phyloP scores from a whole-genome alignment of 495 filamentous ascomycete genomes.

The Niebla homalea region DNA sequence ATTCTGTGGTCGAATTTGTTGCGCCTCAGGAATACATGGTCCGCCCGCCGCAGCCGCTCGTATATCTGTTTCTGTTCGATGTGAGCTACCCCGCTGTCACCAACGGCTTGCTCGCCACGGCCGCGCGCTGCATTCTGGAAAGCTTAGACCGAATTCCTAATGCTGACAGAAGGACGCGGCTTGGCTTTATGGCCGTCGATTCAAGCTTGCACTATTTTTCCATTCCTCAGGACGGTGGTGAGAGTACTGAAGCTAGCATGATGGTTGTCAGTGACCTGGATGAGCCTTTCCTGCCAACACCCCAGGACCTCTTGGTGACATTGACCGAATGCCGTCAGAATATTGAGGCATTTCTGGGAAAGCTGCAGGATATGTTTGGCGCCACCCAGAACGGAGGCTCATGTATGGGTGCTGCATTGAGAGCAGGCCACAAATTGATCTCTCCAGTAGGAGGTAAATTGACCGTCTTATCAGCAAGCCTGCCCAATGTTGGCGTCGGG shows the following conservation, averaged over 20 bases:
- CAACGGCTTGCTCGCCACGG: conserved; percentile 87
- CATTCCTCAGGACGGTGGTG: conserved; percentile 75
- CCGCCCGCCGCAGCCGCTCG: conserved; percentile 85
- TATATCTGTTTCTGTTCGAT: conserved; percentile 96
- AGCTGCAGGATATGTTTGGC: conserved; percentile 93
- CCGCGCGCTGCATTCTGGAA: conserved; percentile 84
- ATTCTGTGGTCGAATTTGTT: conserved; percentile 90
- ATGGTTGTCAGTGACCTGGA: conserved; percentile 92
- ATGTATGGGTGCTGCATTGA: conserved; percentile 84
- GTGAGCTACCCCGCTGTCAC: conserved; percentile 88
- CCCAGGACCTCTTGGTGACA: conserved; percentile 83
- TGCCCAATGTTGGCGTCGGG: conserved; percentile 84
- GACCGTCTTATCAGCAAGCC: conserved; percentile 70
- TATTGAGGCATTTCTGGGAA: conserved; percentile 79
- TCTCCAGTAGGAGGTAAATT: conserved; percentile 89
- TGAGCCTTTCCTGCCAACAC: conserved; percentile 91
- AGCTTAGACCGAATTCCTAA: conserved; percentile 95
- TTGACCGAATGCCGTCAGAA: conserved; percentile 78
- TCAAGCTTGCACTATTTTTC: conserved; percentile 92
- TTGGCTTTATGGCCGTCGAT: conserved; percentile 94
- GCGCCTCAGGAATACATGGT: conserved; percentile 99
- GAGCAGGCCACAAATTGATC: conserved; percentile 90
- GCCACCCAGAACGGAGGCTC: conserved; percentile 75
- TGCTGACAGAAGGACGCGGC: conserved; percentile 77
- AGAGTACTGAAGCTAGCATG: conserved; percentile 73